A percentile compares a stretch with the other conserved stretches of the same genome.
Evolutionary conservation across 2,329 filamentous ascomycete species (phyloP).

Genomic region (Phaeosphaeria sp.): DNA sequence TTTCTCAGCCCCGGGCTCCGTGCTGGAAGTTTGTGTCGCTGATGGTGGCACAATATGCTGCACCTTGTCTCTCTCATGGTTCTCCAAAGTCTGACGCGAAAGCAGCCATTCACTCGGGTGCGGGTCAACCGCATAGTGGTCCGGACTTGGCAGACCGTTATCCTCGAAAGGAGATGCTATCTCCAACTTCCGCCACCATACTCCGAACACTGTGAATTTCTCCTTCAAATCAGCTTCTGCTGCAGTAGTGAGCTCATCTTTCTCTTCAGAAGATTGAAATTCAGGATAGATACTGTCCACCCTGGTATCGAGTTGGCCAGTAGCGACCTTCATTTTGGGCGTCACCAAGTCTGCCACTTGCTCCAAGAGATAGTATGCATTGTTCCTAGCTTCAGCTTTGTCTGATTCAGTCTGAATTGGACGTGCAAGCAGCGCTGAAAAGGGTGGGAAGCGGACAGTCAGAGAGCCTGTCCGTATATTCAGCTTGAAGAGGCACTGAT

Average conservation of each 20-base stretch:
- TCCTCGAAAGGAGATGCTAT: constrained; percentile 18
- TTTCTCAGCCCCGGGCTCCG: background rate
- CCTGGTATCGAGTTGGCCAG: constrained; percentile 52
- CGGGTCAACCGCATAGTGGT: constrained; percentile 1
- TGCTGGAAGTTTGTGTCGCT: constrained; percentile 5
- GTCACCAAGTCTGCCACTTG: constrained; percentile 58
- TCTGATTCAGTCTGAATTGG: constrained; percentile 23
- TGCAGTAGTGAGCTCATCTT: background rate
- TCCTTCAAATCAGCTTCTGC: constrained; percentile 9
- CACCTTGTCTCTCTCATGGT: background rate
- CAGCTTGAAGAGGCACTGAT: constrained; percentile 53
- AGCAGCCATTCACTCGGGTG: constrained; percentile 35
- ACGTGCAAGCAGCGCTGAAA: constrained; percentile 21
- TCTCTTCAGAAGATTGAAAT: constrained; percentile 13
- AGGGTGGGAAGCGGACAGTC: constrained; percentile 36
- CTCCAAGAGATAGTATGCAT: constrained; percentile 54
- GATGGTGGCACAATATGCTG: constrained; percentile 17
- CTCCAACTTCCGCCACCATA: constrained; percentile 35
- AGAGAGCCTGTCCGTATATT: constrained; percentile 46
- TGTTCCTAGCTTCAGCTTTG: constrained; percentile 27
- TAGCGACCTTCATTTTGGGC: constrained; percentile 52
- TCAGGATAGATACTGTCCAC: constrained; percentile 52
- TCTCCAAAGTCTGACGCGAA: constrained; percentile 30
- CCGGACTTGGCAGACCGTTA: background rate
- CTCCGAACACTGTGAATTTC: constrained; percentile 25